Evolutionary conservation across 2,329 filamentous ascomycete genomes (phyloP).

Genomic region (Cordyceps farinosa): DNA sequence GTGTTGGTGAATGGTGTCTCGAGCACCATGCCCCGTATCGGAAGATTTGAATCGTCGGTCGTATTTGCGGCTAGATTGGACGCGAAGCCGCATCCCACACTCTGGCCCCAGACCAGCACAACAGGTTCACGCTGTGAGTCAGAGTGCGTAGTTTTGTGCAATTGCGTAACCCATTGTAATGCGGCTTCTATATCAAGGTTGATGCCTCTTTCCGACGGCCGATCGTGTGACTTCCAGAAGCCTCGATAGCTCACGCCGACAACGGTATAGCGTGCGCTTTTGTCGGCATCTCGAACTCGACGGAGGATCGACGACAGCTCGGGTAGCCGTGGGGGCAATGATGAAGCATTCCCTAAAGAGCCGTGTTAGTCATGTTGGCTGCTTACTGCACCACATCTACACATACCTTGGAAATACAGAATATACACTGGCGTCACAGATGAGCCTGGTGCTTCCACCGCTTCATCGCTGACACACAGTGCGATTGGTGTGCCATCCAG

Average conservation of each 20-base stretch:
- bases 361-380: conserved; percentile 14
- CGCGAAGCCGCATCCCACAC: conserved; percentile 69
- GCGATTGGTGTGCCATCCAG: conserved; percentile 64
- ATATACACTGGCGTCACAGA: conserved; percentile 44
- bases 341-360: conserved; percentile 54
- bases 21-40: conserved; percentile 54
- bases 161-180: conserved; percentile 55
- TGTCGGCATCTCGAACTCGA: conserved; percentile 38
- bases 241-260: conserved; percentile 63
- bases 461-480: conserved; percentile 51
- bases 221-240: conserved; percentile 73
- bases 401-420: conserved; percentile 53
- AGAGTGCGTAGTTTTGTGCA: conserved; percentile 31
- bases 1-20: conserved; percentile 75
- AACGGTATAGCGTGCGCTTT: conserved; percentile 42
- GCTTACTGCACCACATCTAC: not conserved
- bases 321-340: conserved; percentile 53
- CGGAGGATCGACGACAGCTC: conserved; percentile 52
- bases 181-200: conserved; percentile 64
- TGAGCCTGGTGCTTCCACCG: conserved; percentile 14
- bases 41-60: conserved; percentile 33
- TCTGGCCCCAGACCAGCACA: conserved; percentile 72
- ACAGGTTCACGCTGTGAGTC: conserved; percentile 27
- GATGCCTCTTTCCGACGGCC: conserved; percentile 67
- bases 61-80: conserved; percentile 53